Evolutionary conservation across 176 grass and related monocot genomes (phyloP), one percentile per base, ranked within the genome.

Genomic region (Phyllostachys edulis): DNA sequence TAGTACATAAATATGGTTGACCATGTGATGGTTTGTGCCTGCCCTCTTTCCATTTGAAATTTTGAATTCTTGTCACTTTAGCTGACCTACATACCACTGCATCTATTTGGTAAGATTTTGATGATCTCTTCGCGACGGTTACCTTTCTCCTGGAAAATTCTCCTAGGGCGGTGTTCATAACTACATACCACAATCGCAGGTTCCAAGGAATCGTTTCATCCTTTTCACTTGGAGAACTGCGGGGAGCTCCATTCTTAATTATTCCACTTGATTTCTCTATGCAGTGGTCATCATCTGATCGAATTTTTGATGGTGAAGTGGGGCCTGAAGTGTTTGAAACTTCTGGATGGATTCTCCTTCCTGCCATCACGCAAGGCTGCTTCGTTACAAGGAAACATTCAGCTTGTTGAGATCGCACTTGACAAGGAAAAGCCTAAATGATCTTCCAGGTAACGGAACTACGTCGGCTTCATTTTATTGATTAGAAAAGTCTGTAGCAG

Each of bases 241-340:
- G 14, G 7, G 16, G 24, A 39, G 45, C 5, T 55, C 34, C 3
- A 65, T 7, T 24, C 27, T 21, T 65, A 40, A 71, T 54, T 18
- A 44, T 71, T 9, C 1, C 4, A 0, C 15, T 26, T 4, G 14
- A 42, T 26, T 73, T 57, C 4, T 67, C 0, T 74, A 23, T 80
- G 50, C 92, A 94, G 96, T 51, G 96, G 92, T 34, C 96, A 95
- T 67, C 92, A 95, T 80, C 68, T 98, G 44, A 93, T 98, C 7
- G 96, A 98, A 60, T 94, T 95, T 50, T 69, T 93, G 91, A 91
- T 98, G 92, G 91, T 90, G 36, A 98, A 98, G 80, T 98, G 95
- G 95, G 89, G 89, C 15, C 86, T 98, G 76, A 92, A 90, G 75
- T 98, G 91, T 80, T 57, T 86, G 52, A 92, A 89, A 88, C 87